Conservation (phyloP, 31 red algal genomes). For the Bonnemaisonia californica region DNA sequence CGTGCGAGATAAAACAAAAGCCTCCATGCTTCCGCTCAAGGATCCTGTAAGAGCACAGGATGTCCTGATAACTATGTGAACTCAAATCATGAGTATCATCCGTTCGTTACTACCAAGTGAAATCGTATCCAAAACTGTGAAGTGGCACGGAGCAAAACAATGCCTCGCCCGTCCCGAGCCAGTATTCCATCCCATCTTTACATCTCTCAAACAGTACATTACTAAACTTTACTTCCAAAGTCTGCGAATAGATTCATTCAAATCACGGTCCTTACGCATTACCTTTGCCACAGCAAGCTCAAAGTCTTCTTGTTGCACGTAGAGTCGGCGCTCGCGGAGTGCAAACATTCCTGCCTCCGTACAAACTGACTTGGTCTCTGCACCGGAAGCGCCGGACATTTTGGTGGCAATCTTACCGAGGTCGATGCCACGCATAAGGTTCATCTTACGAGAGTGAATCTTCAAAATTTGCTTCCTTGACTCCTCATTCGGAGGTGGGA, state of each 20-base stretch:
- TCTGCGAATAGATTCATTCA: constrained; percentile 56
- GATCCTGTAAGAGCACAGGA: constrained; percentile 39
- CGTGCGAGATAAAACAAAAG: constrained; percentile 30
- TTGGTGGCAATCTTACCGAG: constrained; percentile 76
- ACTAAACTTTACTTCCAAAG: constrained; percentile 58
- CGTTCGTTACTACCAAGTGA: neutral
- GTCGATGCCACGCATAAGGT: constrained; percentile 88
- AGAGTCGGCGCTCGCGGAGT: constrained; percentile 83
- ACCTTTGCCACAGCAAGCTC: constrained; percentile 93
- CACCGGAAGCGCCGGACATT: constrained; percentile 75
- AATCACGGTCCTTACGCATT: constrained; percentile 83
- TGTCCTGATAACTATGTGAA: constrained; percentile 56
- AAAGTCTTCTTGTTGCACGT: constrained; percentile 95
- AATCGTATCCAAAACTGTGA: neutral
- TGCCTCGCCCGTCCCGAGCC: too few species aligned
- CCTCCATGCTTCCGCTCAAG: constrained; percentile 31
- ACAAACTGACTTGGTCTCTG: constrained; percentile 90
- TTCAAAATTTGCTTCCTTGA: constrained; percentile 96
- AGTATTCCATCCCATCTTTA: neutral
- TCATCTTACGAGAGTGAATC: constrained; percentile 97
- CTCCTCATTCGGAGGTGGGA: constrained; percentile 97
- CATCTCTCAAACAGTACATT: neutral
- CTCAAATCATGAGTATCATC: neutral
- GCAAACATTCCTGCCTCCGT: constrained; percentile 98
- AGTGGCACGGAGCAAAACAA: neutral